phyloP scores from a whole-genome alignment of 106 monocot genomes.

The Dendrobium chrysotoxum region DNA sequence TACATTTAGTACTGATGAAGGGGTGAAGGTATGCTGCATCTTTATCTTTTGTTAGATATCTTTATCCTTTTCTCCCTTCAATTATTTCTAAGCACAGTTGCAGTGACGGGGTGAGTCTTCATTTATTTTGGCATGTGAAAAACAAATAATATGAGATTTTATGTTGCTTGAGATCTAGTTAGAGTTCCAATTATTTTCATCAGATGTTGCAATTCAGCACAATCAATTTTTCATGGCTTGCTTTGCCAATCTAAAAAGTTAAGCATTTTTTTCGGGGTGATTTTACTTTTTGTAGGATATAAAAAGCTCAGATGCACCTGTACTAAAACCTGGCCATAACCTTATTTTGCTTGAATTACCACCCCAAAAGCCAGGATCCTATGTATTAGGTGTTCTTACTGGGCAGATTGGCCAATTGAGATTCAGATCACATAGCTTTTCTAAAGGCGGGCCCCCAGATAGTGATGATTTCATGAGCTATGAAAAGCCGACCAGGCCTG shows the following conservation, averaged over 20 bases:
- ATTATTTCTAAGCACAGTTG: not conserved
- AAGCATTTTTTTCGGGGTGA: not conserved
- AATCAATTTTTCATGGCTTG: not conserved
- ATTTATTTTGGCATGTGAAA: constrained; percentile 1
- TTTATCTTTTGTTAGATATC: not conserved
- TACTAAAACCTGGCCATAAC: constrained; percentile 82
- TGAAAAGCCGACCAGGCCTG: constrained; percentile 91
- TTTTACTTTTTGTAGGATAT: constrained; percentile 56
- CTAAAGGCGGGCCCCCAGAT: constrained; percentile 82
- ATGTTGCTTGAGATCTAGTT: not conserved
- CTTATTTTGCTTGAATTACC: constrained; percentile 15
- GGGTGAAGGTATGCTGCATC: constrained; percentile 60
- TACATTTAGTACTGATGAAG: constrained; percentile 78
- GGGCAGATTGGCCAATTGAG: constrained; percentile 76
- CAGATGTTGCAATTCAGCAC: not conserved
- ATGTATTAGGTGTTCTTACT: too few relatives aligned
- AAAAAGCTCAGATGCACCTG: constrained; percentile 49
- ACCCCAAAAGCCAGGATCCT: too few relatives aligned
- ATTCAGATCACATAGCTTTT: constrained; percentile 97
- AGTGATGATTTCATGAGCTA: constrained; percentile 98
- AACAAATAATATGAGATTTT: not conserved
- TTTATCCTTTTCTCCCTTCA: not conserved
- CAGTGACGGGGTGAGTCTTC: not conserved
- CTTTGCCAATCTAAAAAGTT: not conserved
- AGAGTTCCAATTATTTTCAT: not conserved